Percentiles rank a stretch among this genome's conserved stretches.
phyloP scores from a whole-genome alignment of 2,329 filamentous ascomycete species.

The Xylariaceae sp. region DNA sequence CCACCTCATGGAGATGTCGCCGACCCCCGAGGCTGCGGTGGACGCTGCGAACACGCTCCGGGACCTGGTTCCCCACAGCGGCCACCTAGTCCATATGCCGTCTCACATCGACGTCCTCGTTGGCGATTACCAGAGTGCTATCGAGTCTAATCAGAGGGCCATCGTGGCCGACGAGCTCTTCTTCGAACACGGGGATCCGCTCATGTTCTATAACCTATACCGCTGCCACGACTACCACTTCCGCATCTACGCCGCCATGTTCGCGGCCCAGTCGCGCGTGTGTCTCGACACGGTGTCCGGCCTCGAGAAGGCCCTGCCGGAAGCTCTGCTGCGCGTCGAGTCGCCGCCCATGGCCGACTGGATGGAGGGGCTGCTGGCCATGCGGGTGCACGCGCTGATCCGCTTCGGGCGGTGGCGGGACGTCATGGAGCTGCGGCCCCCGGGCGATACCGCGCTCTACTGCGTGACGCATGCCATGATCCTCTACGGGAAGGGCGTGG shows the following conservation, averaged over 20 bases:
- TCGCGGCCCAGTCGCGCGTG: constrained; percentile 56
- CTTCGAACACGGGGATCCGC: constrained; percentile 47
- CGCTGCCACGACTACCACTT: constrained; percentile 70
- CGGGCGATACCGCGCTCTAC: constrained; percentile 53
- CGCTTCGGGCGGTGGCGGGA: constrained; percentile 69
- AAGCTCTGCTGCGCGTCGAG: constrained; percentile 54
- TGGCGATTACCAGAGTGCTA: constrained; percentile 61
- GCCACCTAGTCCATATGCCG: constrained; percentile 71
- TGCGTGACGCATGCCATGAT: constrained; percentile 61
- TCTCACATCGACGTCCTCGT: constrained; percentile 67
- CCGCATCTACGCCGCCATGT: constrained; percentile 70
- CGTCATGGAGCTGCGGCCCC: constrained; percentile 48
- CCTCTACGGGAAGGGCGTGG: constrained; percentile 62
- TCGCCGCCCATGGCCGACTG: constrained; percentile 73
- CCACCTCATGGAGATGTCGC: constrained; percentile 72
- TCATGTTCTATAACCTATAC: constrained; percentile 73
- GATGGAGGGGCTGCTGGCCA: constrained; percentile 63
- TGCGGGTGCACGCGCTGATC: constrained; percentile 62
- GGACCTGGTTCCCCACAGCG: constrained; percentile 58
- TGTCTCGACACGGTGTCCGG: constrained; percentile 52
- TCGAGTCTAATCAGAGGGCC: constrained; percentile 59
- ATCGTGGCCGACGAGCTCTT: constrained; percentile 62
- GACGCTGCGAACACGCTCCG: constrained; percentile 55
- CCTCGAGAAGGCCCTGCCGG: constrained; percentile 56
- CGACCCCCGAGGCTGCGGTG: constrained; percentile 54